These are phyloP conservation scores for Naumovozyma dairenensis DNA, from an alignment of 805 yeast genomes.

Conservation along the genomic window DNA sequence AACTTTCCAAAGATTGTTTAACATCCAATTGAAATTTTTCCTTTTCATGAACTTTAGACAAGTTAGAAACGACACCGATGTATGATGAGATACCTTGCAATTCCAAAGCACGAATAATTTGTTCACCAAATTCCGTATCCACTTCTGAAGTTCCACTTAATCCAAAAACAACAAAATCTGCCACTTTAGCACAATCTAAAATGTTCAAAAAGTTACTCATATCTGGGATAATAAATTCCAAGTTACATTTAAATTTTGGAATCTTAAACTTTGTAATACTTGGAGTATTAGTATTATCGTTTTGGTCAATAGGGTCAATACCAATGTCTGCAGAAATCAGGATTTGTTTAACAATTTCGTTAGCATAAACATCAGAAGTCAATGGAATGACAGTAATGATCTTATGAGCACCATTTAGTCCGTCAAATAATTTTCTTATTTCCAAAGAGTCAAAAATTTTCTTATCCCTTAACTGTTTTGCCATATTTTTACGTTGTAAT, in stretches of 20 bases:
- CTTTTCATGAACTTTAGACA: constrained; percentile 57
- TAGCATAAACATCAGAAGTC: constrained; percentile 55
- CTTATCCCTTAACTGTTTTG: constrained; percentile 65
- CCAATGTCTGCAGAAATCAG: constrained; percentile 32
- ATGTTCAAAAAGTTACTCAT: constrained; percentile 54
- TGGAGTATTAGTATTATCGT: constrained; percentile 23
- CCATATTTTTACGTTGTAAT: constrained; percentile 64
- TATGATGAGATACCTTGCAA: constrained; percentile 86
- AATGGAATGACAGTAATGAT: constrained; percentile 74
- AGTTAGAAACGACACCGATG: constrained; percentile 68
- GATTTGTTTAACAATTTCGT: constrained; percentile 44
- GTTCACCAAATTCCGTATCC: constrained; percentile 72
- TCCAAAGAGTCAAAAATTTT: constrained; percentile 55
- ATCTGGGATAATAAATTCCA: constrained; percentile 68
- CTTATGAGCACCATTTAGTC: constrained; percentile 71
- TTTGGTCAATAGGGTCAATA: constrained; percentile 27
- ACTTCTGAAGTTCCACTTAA: constrained; percentile 81
- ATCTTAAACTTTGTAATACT: constrained; percentile 45
- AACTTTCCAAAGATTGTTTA: constrained; percentile 52
- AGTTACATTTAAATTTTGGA: constrained; percentile 60
- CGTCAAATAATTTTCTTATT: constrained; percentile 67
- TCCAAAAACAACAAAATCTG: constrained; percentile 87
- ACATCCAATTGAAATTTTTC: constrained; percentile 68
- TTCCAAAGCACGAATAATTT: constrained; percentile 75
- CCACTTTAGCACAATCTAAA: constrained; percentile 76